Evolutionary conservation across 768 basidiomycete species (phyloP), one percentile per base, ranked within the genome.

Genomic region (Russula sp.): DNA sequence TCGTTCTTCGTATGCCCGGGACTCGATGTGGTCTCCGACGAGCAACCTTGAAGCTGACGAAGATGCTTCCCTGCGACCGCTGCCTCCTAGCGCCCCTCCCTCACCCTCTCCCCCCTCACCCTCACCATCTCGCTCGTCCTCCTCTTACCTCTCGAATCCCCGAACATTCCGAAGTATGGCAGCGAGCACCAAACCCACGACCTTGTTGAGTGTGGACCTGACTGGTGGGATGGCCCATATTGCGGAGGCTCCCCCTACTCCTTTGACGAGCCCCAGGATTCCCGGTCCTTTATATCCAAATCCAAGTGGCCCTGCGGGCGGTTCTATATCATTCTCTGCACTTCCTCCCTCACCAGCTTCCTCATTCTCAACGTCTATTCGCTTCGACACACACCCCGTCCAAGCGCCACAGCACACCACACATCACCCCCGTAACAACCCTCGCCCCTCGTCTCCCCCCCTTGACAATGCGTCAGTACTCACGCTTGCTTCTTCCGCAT

Each of bases 401-500:
- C 92, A 94, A 72, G 92, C 92, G 10, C 96, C 95, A 0, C 81
- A 89, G 40, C 93, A 96, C 73, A 93, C 94, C 0, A 78, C 84
- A n/a, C 93, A 92, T 59, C 94, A 98, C 76, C 95, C 96, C 11
- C 85, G 94, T 52, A 92, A 97, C 75, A 99, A 99, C 72, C 96
- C 96, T 1, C 86, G 91, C 26, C 96, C 97, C 26, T 89, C 89
- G 18, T 92, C 92, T 7, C 89, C 92, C 24, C 95, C 96, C 1
- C 79, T 85, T 51, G 94, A 95, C 71, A 94, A 98, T 72, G 96
- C 96, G 2, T 94, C 92, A 2, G 79, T 95, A 60, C 80, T 98
- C 52, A 99, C 96, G 0, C 84, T 99, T 13, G 96, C 96, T 14
- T 94, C 92, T 28, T 95, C 93, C 3, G 94, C 92, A 4, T 97